Evolutionary conservation across 2,329 filamentous ascomycete species (phyloP), one percentile per base, ranked within the genome.

Genomic region (Diaporthe caulivora): DNA sequence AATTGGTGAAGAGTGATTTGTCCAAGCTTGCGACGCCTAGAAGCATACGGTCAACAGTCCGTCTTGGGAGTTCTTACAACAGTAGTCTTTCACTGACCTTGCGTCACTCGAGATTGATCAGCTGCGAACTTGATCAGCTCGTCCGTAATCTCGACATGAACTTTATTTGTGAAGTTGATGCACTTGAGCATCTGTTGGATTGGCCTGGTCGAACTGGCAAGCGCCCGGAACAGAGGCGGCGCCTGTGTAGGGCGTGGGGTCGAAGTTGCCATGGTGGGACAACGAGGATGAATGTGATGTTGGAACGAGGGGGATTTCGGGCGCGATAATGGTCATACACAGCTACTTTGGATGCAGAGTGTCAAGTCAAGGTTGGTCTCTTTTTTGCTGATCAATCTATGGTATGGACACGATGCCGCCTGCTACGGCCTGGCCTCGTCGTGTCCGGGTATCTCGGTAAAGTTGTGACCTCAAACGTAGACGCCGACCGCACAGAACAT

Each of bases 401-500:
- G 78, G 77, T 84, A 86, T 82, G 85, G 77, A 79, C 76, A 75
- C 76, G 77, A 65, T 49, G 71, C 75, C 72, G 71, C 70, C 68
- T 71, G 69, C 71, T 54, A 72, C 73, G 57, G 67, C 62, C 62
- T 67, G 31, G 44, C 71, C 58, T 75, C 70, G 69, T 72, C 53
- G 70, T 73, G 70, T 60, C 73, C 73, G 79, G 74, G 70, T 75
- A 74, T 75, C 65, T 75, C 64, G 57, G 18, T 51, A 62, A 47
- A 34, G 21, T 34, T 83, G 72, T 47, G 87, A 85, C 90, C 83
- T 87, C 91, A 99, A 83, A 99, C 95, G 92, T 99, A 98, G 81
- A 99, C 97, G 83, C 97, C 97, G 82, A 97, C 97, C 75, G 95
- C 97, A 85, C 97, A 99, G 86, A 99, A 98, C 93, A 98, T 98